Conservation (phyloP, 768 basidiomycete species). For the Termitomyces sp. region DNA sequence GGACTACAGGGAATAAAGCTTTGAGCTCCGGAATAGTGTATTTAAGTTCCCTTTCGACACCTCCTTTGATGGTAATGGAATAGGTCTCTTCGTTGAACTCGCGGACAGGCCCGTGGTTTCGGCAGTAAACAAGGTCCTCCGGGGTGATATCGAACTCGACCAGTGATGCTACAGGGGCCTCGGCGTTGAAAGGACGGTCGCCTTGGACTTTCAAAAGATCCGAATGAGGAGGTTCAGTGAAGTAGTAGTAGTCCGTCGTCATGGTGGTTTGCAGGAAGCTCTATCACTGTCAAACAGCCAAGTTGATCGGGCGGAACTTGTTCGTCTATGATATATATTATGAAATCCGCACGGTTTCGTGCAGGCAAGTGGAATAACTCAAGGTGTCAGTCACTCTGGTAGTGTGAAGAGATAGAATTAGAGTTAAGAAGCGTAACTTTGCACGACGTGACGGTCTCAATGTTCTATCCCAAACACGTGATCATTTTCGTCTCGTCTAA, state of each 20-base stretch:
- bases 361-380: conserved; percentile 1
- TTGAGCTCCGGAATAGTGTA: conserved; percentile 39
- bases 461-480: conserved; percentile 10
- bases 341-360: not conserved
- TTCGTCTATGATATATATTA: not conserved
- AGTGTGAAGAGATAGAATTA: not conserved
- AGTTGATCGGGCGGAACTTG: conserved; percentile 17
- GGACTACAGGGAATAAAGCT: conserved; percentile 32
- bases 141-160: conserved; percentile 62
- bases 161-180: conserved; percentile 53
- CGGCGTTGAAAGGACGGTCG: conserved; percentile 64
- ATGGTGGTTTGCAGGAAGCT: conserved; percentile 24
- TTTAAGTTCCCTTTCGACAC: conserved; percentile 25
- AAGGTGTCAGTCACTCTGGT: not conserved
- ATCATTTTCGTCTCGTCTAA: conserved; percentile 9
- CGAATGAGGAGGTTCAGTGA: conserved; percentile 47
- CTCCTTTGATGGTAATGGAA: conserved; percentile 34
- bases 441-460: not conserved
- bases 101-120: conserved; percentile 65
- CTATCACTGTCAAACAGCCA: too few species aligned
- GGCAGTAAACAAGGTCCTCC: conserved; percentile 60
- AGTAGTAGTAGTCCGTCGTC: conserved; percentile 49
- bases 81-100: conserved; percentile 47
- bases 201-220: conserved; percentile 41
- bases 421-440: not conserved